phyloP scores from a whole-genome alignment of 208 protist genomes.

The Acanthamoeba lenticulata region DNA sequence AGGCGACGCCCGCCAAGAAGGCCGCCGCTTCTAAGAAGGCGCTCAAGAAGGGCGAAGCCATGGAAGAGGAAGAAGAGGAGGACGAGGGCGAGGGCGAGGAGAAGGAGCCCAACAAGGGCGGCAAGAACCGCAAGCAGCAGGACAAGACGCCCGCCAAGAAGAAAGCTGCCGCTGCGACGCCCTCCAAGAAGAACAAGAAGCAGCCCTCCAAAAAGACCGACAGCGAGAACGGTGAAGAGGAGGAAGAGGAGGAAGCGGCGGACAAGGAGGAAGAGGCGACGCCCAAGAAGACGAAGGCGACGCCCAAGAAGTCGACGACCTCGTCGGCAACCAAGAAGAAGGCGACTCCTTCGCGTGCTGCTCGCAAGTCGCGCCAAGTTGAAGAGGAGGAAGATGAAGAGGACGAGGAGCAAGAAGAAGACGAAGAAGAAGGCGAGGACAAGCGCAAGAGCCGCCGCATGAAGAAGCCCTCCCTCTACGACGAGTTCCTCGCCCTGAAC shows the following conservation, averaged over 20 bases:
- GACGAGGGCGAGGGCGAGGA: background rate
- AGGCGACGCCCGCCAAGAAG: background rate
- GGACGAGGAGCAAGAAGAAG: background rate
- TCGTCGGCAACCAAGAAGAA: too few relatives aligned
- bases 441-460: background rate
- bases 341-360: too few relatives aligned
- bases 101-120: background rate
- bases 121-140: slow-evolving; percentile 25
- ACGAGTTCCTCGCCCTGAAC: slow-evolving; percentile 16
- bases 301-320: background rate
- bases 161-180: background rate
- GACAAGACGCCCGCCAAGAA: background rate
- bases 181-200: background rate
- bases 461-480: background rate
- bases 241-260: background rate
- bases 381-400: background rate
- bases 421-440: background rate
- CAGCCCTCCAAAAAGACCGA: background rate
- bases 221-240: background rate
- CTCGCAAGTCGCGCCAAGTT: background rate
- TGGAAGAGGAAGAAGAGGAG: too few relatives aligned
- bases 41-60: background rate
- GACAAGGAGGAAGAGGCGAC: background rate
- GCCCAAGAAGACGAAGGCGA: background rate
- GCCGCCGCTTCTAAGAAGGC: too few relatives aligned